Conservation (phyloP, 305 asterid genomes). For the Fraxinus sp. region DNA sequence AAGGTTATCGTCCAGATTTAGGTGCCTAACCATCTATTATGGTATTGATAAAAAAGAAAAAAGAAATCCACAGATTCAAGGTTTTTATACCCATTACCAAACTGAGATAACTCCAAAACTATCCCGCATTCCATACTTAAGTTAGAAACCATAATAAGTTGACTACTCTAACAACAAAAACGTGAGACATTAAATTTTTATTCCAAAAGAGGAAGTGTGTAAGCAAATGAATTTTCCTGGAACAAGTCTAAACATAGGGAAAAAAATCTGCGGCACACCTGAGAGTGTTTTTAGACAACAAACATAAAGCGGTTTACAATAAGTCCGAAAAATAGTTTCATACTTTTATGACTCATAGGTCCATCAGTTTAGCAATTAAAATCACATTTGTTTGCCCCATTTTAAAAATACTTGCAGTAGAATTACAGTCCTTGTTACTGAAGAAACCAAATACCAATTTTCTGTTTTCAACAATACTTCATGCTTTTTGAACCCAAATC, state of each 20-base stretch:
- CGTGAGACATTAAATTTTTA: neutral
- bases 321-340: neutral
- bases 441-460: neutral
- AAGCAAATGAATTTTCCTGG: neutral
- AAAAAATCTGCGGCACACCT: neutral
- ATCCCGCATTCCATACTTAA: neutral
- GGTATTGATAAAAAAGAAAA: neutral
- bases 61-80: neutral
- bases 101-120: neutral
- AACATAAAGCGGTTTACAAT: neutral
- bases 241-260: neutral
- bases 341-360: neutral
- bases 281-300: neutral
- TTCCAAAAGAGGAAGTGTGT: neutral
- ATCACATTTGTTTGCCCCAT: neutral
- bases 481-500: neutral
- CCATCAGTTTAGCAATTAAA: neutral
- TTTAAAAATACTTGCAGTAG: neutral
- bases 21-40: neutral
- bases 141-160: neutral
- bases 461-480: neutral
- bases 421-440: neutral
- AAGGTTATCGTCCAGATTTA: neutral
- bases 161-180: neutral
- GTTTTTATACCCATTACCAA: neutral